Percentiles rank a stretch among this genome's conserved stretches.
Evolutionary conservation across 2,329 filamentous ascomycete species (phyloP).

Genomic region (Corinectria fuckeliana): DNA sequence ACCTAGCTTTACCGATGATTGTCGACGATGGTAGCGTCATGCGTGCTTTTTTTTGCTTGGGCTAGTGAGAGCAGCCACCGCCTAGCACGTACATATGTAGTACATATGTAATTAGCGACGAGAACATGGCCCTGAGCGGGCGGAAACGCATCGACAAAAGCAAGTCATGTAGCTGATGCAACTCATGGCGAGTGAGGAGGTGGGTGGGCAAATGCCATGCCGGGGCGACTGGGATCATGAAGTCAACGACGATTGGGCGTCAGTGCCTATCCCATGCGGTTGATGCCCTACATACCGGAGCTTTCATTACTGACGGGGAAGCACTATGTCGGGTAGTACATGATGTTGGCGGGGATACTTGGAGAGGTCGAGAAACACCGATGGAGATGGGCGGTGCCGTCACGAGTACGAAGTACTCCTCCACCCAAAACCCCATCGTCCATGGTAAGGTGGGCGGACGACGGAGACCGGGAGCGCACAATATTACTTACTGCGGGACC

Average conservation of each 20-base stretch:
- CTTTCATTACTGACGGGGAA: too few relatives aligned
- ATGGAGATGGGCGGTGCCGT: slow-evolving; percentile 2
- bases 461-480: not conserved
- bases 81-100: slow-evolving; percentile 21
- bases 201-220: slow-evolving; percentile 23
- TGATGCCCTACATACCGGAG: slow-evolving; percentile 27
- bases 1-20: not conserved
- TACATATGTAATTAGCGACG: too few relatives aligned
- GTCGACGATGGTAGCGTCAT: slow-evolving; percentile 30
- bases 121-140: slow-evolving; percentile 24
- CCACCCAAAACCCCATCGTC: not conserved
- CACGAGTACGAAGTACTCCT: slow-evolving; percentile 9
- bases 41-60: slow-evolving; percentile 20
- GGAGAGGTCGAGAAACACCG: slow-evolving; percentile 10
- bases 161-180: too few relatives aligned
- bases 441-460: not conserved
- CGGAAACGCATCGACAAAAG: slow-evolving; percentile 15
- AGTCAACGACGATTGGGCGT: slow-evolving; percentile 24
- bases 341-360: slow-evolving; percentile 4
- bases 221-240: slow-evolving; percentile 19
- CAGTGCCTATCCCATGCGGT: slow-evolving; percentile 20
- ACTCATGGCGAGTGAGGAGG: slow-evolving; percentile 11
- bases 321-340: not conserved
- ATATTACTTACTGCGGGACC: not conserved
- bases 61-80: slow-evolving; percentile 26